Evolutionary conservation across 2,329 filamentous ascomycete species (phyloP), one percentile per base, ranked within the genome.

Genomic region (Arthrobotrys musiformis): DNA sequence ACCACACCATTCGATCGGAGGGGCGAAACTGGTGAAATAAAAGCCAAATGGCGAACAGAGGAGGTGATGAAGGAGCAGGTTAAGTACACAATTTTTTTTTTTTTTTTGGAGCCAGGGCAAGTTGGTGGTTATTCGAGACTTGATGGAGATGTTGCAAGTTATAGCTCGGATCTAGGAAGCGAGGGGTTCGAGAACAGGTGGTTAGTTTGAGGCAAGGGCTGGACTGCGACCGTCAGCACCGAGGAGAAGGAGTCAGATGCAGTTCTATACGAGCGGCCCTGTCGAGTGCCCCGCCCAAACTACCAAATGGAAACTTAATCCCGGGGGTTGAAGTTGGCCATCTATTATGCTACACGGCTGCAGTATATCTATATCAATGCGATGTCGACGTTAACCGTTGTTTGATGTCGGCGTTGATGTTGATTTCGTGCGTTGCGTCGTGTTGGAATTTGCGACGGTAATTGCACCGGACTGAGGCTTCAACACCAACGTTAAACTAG

Each of bases 1-100:
- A 76, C 72, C 64, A 70, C 64, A 76, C 63, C 58, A 17, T 50
- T 19, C n/a, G 5, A 37, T 42, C 8, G n/a, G 40, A 24, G 35
- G n/a, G 50, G n/a, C 28, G 8, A 64, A 46, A 64, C 28, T 28
- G 19, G 48, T 28, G 33, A 58, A 56, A 33, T 52, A 44, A 54
- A 40, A 33, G 28, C 17, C 28, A 37, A 4, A 37, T 17, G 26
- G 28, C 40, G 30, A 60, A 52, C n/a, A 35, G 61, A 58, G 48
- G 42, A 66, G 56, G 9, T 1, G 15, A 33, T 15, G 15, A 33
- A 54, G 26, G 8, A 33, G 26, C n/a, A 48, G 46, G 64, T 15
- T 33, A 42, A 40, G 37, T 7, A 17, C n/a, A n/a, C n/a, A n/a
- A n/a, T n/a, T n/a, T n/a, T n/a, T n/a, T n/a, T n/a, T n/a, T 15